Conservation (phyloP, 768 basidiomycete genomes). For the Mycena haematopus region DNA sequence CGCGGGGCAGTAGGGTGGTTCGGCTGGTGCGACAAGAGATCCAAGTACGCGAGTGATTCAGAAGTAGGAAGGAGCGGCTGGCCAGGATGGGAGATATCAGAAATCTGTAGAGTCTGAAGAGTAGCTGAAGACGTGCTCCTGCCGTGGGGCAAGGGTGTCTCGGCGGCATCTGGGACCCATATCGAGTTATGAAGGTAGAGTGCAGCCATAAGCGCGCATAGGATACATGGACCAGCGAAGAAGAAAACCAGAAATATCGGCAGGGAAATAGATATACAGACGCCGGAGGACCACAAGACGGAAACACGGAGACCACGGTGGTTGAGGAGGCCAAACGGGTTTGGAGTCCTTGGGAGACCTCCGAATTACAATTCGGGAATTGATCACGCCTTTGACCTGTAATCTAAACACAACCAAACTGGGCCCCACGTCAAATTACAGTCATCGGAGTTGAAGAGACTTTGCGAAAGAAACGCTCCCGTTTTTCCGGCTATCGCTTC, state of each 20-base stretch:
- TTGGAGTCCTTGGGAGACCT: neutral
- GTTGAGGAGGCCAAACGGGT: conserved; percentile 10
- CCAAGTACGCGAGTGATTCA: conserved; percentile 39
- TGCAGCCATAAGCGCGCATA: conserved; percentile 56
- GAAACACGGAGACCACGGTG: conserved; percentile 1
- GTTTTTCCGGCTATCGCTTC: too few species aligned
- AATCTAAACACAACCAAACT: too few species aligned
- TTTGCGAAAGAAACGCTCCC: too few species aligned
- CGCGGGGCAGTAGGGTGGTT: conserved; percentile 34
- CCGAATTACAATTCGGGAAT: conserved; percentile 11
- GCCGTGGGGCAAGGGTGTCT: conserved; percentile 43
- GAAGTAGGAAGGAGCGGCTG: conserved; percentile 49
- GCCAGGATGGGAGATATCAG: conserved; percentile 48
- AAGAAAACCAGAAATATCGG: neutral
- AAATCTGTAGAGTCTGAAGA: conserved; percentile 32
- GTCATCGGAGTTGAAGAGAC: too few species aligned
- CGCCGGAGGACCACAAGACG: too few species aligned
- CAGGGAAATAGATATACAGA: too few species aligned
- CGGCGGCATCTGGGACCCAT: conserved; percentile 45
- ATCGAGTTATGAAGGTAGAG: conserved; percentile 63
- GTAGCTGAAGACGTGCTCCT: conserved; percentile 46
- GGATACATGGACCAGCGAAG: conserved; percentile 29
- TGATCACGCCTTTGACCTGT: too few species aligned
- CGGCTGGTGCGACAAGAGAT: conserved; percentile 42
- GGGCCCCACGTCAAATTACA: too few species aligned